Percentiles rank a stretch among this genome's conserved stretches.
These are phyloP conservation scores for Kickxella alabastrina DNA, from an alignment of 192 early-diverging fungal species.

Conservation along the genomic window DNA sequence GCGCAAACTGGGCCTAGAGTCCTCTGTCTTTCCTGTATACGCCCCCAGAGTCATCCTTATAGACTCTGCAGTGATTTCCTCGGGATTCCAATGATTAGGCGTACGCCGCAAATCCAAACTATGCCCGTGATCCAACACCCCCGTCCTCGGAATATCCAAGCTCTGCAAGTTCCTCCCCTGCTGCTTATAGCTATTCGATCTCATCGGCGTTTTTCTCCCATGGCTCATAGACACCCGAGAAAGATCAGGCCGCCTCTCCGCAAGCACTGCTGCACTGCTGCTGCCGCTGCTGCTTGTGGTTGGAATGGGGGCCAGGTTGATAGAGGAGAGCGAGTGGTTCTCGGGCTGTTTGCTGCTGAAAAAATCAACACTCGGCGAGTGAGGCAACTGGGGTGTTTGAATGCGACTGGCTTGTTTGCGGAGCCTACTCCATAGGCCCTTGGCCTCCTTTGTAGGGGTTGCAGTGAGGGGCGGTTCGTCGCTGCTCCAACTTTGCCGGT, in stretches of 20 bases:
- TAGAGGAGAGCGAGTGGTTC: too few relatives aligned
- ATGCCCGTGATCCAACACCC: not conserved
- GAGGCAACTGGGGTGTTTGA: not conserved
- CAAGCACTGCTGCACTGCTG: too few relatives aligned
- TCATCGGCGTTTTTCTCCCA: too few relatives aligned
- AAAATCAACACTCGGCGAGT: not conserved
- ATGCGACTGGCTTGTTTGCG: slow-evolving; percentile 37
- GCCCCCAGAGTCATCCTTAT: slow-evolving; percentile 26
- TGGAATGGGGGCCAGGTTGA: too few relatives aligned
- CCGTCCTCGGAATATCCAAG: slow-evolving; percentile 37
- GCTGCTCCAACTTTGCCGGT: slow-evolving; percentile 49
- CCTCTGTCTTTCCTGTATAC: slow-evolving; percentile 20
- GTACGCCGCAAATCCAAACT: not conserved
- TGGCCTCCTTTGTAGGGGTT: slow-evolving; percentile 22
- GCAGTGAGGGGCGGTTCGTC: slow-evolving; percentile 40
- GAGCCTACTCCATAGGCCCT: slow-evolving; percentile 40
- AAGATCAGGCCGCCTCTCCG: too few relatives aligned
- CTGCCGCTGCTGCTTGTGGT: too few relatives aligned
- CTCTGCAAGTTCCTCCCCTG: slow-evolving; percentile 17
- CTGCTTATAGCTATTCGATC: not conserved
- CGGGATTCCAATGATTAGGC: slow-evolving; percentile 14
- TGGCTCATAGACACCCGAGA: too few relatives aligned
- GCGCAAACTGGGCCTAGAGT: slow-evolving; percentile 28
- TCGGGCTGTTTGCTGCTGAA: too few relatives aligned
- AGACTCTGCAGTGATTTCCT: slow-evolving; percentile 23